These are phyloP conservation scores for Pseudozyma flocculosa DNA, from an alignment of 1,284 basidiomycete genomes.

Conservation along the genomic window DNA sequence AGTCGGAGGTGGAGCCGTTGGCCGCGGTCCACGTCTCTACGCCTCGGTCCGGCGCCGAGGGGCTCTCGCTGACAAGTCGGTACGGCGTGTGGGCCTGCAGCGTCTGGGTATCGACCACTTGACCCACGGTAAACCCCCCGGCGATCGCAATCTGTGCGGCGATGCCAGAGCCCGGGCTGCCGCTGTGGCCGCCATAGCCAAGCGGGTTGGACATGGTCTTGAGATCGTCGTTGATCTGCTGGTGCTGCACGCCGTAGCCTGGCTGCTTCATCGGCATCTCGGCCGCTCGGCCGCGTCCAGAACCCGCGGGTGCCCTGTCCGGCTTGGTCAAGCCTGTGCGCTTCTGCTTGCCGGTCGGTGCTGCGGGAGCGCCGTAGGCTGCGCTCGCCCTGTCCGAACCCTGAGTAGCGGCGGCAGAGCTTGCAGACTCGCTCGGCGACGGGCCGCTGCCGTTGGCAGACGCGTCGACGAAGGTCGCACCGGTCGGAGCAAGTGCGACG, in stretches of 20 bases:
- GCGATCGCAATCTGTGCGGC: neutral
- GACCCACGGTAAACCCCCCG: conserved; percentile 35
- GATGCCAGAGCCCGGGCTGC: conserved; percentile 1
- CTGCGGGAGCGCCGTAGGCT: no score
- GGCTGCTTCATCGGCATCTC: conserved; percentile 84
- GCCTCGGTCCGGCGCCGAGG: neutral
- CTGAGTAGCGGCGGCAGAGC: no score
- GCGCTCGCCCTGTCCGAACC: no score
- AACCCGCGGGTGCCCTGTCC: conserved; percentile 45
- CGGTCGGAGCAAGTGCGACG: no score
- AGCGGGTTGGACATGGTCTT: conserved; percentile 12
- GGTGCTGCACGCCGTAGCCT: conserved; percentile 88
- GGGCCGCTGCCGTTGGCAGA: no score
- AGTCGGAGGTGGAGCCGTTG: conserved; percentile 19
- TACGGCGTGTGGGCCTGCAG: conserved; percentile 35
- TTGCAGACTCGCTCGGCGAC: no score
- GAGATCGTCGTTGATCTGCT: conserved; percentile 80
- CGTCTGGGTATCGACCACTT: conserved; percentile 42
- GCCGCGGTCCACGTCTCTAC: conserved; percentile 1
- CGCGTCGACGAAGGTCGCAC: no score
- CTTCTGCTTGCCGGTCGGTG: conserved; percentile 12
- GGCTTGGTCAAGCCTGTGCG: conserved; percentile 38
- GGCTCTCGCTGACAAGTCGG: conserved; percentile 7
- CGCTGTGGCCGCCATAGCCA: conserved; percentile 5
- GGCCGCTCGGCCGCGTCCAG: conserved; percentile 64